Conservation (phyloP, 1,139 yeast species). For the Taiozyma onychis region DNA sequence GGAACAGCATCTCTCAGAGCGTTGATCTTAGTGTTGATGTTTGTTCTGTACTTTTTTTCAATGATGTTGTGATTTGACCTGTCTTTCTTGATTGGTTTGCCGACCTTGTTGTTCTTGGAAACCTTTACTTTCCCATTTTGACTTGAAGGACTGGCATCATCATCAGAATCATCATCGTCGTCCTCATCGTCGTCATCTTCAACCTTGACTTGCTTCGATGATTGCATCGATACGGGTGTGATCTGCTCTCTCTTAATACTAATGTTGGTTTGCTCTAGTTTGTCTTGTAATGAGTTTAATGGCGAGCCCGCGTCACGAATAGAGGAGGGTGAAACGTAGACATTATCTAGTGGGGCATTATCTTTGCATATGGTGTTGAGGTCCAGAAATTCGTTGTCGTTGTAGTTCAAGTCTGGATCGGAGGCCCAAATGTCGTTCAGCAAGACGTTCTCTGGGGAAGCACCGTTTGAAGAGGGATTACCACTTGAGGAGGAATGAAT, state of each 20-base stretch:
- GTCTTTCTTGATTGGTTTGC: conserved; percentile 35
- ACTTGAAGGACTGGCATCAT: neutral
- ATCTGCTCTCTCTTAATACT: neutral
- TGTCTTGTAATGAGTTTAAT: neutral
- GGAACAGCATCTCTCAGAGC: conserved; percentile 71
- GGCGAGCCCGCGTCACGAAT: neutral
- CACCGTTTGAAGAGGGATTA: conserved; percentile 18
- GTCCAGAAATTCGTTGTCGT: neutral
- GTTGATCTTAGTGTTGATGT: conserved; percentile 61
- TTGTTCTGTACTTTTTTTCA: conserved; percentile 74
- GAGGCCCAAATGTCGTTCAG: conserved; percentile 10
- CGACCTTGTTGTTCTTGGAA: conserved; percentile 1
- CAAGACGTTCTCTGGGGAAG: conserved; percentile 18
- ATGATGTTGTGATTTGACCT: conserved; percentile 66
- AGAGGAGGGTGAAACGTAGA: neutral
- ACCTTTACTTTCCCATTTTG: neutral
- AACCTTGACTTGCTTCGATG: neutral
- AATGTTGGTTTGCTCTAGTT: neutral
- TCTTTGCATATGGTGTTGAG: neutral
- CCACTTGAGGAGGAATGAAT: conserved; percentile 11
- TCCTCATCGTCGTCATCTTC: conserved; percentile 3
- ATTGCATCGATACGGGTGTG: neutral
- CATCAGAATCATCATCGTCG: conserved; percentile 5
- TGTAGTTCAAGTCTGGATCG: neutral
- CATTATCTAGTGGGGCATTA: neutral